A percentile compares a stretch with the other conserved stretches of the same genome.
Conservation (phyloP, 345 rosid genomes). For the Gossypium australe region DNA sequence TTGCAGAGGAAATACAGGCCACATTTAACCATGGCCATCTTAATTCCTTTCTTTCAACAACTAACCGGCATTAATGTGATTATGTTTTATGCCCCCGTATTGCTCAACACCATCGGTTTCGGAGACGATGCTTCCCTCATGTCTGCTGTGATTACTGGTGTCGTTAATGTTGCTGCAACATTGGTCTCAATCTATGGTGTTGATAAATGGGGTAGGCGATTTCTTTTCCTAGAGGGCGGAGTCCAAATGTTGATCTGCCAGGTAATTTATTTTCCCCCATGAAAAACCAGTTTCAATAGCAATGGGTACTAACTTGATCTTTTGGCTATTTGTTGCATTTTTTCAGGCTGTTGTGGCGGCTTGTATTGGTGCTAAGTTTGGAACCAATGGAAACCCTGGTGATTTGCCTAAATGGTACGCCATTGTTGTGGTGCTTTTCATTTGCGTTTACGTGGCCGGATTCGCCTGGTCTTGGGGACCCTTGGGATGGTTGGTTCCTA, state of each 20-base stretch:
- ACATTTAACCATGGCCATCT: constrained; percentile 62
- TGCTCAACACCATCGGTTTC: constrained; percentile 75
- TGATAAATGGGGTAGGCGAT: constrained; percentile 80
- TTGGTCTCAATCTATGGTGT: constrained; percentile 71
- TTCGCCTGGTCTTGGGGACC: constrained; percentile 98
- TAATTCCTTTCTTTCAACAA: constrained; percentile 84
- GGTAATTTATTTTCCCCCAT: constrained; percentile 26
- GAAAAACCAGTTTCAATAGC: neutral
- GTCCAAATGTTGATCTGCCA: constrained; percentile 74
- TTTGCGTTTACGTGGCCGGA: constrained; percentile 71
- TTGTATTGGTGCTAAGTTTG: constrained; percentile 77
- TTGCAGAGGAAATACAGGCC: constrained; percentile 79
- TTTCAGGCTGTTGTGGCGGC: constrained; percentile 51
- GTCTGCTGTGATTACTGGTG: constrained; percentile 78
- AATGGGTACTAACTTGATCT: neutral
- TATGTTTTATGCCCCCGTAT: constrained; percentile 88
- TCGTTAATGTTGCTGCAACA: constrained; percentile 60
- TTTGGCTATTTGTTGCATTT: neutral
- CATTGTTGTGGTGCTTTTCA: constrained; percentile 69
- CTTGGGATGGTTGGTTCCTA: constrained; percentile 84
- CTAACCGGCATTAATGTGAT: constrained; percentile 80
- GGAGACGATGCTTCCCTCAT: constrained; percentile 63
- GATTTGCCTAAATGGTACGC: constrained; percentile 79
- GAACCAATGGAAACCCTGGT: constrained; percentile 61
- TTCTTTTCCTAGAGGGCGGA: constrained; percentile 81